These are phyloP conservation scores for Diplodia sapinea DNA, from an alignment of 2,329 filamentous ascomycete species.

Conservation along the genomic window DNA sequence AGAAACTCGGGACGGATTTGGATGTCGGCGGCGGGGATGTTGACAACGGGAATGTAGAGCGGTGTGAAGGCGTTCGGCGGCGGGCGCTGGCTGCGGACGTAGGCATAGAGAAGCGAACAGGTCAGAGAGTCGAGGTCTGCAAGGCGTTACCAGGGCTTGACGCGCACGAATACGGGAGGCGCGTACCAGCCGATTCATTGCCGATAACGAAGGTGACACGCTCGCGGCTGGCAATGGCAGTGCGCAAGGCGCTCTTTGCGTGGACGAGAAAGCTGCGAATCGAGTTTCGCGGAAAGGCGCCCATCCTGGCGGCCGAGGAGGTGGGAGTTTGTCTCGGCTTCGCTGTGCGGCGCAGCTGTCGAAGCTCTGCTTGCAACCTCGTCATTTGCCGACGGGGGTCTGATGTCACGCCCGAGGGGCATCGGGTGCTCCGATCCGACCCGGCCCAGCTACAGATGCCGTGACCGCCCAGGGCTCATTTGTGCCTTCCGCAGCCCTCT, in stretches of 20 bases:
- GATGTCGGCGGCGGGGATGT: constrained; percentile 72
- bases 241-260: constrained; percentile 52
- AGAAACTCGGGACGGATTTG: constrained; percentile 74
- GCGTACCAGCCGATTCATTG: constrained; percentile 58
- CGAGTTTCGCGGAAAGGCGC: constrained; percentile 51
- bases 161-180: constrained; percentile 24
- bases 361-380: background rate
- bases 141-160: constrained; percentile 32
- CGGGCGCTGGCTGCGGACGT: constrained; percentile 68
- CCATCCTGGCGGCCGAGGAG: constrained; percentile 8
- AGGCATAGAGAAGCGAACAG: constrained; percentile 74
- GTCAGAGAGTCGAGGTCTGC: constrained; percentile 82
- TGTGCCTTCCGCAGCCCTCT: background rate
- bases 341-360: background rate
- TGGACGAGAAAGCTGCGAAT: constrained; percentile 54
- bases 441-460: constrained; percentile 1
- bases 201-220: constrained; percentile 59
- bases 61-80: constrained; percentile 52
- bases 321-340: background rate
- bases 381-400: background rate
- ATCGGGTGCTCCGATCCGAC: constrained; percentile 13
- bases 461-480: background rate
- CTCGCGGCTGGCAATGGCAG: constrained; percentile 48
- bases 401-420: constrained; percentile 16
- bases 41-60: constrained; percentile 74